Conservation (phyloP, 257 asterid species). For the Forsythia viridissima region DNA sequence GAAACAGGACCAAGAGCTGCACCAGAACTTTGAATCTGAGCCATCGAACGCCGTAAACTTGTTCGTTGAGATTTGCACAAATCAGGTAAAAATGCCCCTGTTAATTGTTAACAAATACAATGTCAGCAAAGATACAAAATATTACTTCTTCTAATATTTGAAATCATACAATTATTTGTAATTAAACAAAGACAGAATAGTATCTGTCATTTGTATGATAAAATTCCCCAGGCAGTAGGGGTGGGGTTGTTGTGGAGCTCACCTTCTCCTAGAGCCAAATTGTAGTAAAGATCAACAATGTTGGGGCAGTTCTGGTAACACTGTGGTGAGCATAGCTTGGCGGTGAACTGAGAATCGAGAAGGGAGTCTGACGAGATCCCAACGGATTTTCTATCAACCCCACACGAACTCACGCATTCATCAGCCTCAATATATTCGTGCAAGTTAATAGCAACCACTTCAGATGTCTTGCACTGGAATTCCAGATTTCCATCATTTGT, state of each 20-base stretch:
- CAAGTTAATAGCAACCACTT: conserved; percentile 9
- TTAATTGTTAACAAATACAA: not conserved
- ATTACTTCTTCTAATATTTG: not conserved
- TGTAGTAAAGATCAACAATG: conserved; percentile 40
- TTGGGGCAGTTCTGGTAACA: conserved; percentile 36
- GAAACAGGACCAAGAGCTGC: conserved; percentile 16
- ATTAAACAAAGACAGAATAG: not conserved
- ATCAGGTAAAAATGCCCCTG: conserved; percentile 32
- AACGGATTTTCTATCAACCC: conserved; percentile 24
- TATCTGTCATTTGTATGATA: not conserved
- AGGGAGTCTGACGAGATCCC: conserved; percentile 39
- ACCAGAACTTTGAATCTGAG: conserved; percentile 34
- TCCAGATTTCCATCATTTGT: not conserved
- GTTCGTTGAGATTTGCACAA: conserved; percentile 22
- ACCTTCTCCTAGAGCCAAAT: conserved; percentile 40
- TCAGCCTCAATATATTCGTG: conserved; percentile 24
- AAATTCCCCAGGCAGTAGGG: not conserved
- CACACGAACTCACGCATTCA: conserved; percentile 33
- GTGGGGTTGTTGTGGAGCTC: not conserved
- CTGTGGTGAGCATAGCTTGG: conserved; percentile 30
- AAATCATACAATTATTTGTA: too few species aligned
- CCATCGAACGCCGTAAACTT: conserved; percentile 24
- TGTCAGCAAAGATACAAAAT: too few species aligned
- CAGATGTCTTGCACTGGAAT: conserved; percentile 35
- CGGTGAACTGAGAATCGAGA: conserved; percentile 13